Evolutionary conservation across 495 filamentous ascomycete species (phyloP), one percentile per base, ranked within the genome.

Genomic region (Daldinia grandis): DNA sequence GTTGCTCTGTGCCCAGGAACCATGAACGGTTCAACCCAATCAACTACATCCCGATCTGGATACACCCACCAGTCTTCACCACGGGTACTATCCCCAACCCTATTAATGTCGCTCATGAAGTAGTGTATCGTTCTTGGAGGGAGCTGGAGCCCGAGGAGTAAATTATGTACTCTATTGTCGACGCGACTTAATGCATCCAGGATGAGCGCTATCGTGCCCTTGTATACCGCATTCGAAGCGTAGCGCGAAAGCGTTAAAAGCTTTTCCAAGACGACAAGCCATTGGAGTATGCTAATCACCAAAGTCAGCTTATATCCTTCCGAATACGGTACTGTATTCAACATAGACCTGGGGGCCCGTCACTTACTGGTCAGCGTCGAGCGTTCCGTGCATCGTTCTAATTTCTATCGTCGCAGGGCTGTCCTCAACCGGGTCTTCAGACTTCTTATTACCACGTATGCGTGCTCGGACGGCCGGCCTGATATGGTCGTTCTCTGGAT

Each of bases 351-450:
- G 3, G 44, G 30, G 40, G 5, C n/a, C 12, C 42, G 7, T 31
- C 0, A 65, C 67, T 65, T 70, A 70, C 67, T 75, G 69, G 21
- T 66, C 55, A 12, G 58, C 69, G 37, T 75, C 73, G n/a, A 75
- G 28, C n/a, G 73, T 75, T 2, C 73, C 73, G 1, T 75, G 73
- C 73, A 75, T 75, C 10, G 61, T 69, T 35, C 73, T 64, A 44
- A 69, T 30, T 50, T 75, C 73, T 37, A 73, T 59, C 5, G 73
- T 75, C 33, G 61, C 37, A 8, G 37, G 7, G 7, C 4, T 17
- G 21, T 12, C 8, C 9, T n/a, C 8, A 14, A 8, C 12, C 9
- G 33, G 2, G 0, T 15, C 17, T 0, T 31, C 10, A 2, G 65
- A 55, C 24, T 0, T 25, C 25, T 49, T 66, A 17, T 50, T 1